Evolutionary conservation across 129 eudicot genomes (phyloP), one percentile per base, ranked within the genome.

Genomic region (Centella asiatica): DNA sequence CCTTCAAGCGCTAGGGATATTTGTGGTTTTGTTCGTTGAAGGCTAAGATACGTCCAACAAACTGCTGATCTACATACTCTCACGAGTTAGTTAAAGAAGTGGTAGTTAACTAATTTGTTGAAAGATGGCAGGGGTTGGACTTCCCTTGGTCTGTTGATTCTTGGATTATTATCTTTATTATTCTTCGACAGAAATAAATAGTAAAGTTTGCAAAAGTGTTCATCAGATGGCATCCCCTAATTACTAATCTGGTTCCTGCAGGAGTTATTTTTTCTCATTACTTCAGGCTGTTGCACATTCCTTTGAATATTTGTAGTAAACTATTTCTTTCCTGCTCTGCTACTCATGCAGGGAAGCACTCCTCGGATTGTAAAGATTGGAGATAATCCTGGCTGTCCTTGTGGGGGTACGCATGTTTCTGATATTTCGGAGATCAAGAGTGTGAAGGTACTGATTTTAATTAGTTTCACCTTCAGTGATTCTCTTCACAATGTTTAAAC

Each of bases 341-440:
- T 28, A 57, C 44, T 61, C 36, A 46, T 76, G 75, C 78, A 89
- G 97, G 97, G 69, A 73, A 83, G 89, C 76, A 78, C 75, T 58
- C 97, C 97, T 73, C 80, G 95, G 65, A 77, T 89, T 40, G 83
- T 89, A 72, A 83, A 63, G 67, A 60, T 89, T 48, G 97, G 97
- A 12, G 84, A 85, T 62, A 73, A 67, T 70, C 86, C 82, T 0
- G 97, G 97, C 42, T 89, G 97, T 73, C 97, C 97, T 44, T 89
- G 97, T 72, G 97, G 97, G 7, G 97, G 97, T 57, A 89, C 97
- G 14, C 97, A 89, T 66, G 97, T 89, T 62, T 76, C 53, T n/a
- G 83, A 89, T 67, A 69, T 89, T 49, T 80, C 81, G 60, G 95
- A 85, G 74, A 76, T 85, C 11, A 60, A 27, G 54, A 78, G 78